Percentiles rank a stretch among this genome's conserved stretches.
These are phyloP conservation scores for Bromus sterilis DNA, from an alignment of 176 grass and related monocot species.

Conservation along the genomic window DNA sequence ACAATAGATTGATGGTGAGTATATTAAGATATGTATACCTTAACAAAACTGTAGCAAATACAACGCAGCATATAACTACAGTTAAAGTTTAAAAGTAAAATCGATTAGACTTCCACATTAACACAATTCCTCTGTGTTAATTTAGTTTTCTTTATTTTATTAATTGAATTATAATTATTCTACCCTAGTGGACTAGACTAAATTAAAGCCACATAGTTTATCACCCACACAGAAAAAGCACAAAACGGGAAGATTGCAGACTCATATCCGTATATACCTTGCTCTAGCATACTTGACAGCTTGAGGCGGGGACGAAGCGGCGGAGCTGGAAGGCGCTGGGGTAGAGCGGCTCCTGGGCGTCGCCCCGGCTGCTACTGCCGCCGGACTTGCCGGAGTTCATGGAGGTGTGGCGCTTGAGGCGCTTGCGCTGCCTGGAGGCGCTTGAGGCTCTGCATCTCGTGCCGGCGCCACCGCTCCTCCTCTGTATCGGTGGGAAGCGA, in stretches of 20 bases:
- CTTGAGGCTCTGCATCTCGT: conserved; percentile 62
- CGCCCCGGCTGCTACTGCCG: conserved; percentile 8
- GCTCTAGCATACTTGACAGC: conserved; percentile 13
- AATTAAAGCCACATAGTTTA: too few species aligned
- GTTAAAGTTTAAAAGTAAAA: too few species aligned
- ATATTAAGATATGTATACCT: too few species aligned
- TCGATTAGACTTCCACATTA: too few species aligned
- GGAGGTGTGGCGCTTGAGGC: conserved; percentile 68
- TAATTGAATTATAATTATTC: too few species aligned
- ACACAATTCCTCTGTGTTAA: too few species aligned
- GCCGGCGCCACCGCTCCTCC: conserved; percentile 52
- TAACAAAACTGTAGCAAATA: too few species aligned
- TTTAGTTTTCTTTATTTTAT: too few species aligned
- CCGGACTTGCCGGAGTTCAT: conserved; percentile 56
- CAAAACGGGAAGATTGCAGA: not conserved
- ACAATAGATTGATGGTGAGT: too few species aligned
- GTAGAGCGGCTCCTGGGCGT: conserved; percentile 4
- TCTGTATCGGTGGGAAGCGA: conserved; percentile 61
- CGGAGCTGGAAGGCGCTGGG: conserved; percentile 30
- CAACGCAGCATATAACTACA: too few species aligned
- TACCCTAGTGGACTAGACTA: too few species aligned
- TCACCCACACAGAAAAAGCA: too few species aligned
- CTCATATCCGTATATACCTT: conserved; percentile 20
- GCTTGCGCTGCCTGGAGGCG: conserved; percentile 74
- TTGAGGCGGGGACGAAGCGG: conserved; percentile 18